These are phyloP conservation scores for Cymodocea nodosa DNA, from an alignment of 116 monocot genomes.

Conservation along the genomic window DNA sequence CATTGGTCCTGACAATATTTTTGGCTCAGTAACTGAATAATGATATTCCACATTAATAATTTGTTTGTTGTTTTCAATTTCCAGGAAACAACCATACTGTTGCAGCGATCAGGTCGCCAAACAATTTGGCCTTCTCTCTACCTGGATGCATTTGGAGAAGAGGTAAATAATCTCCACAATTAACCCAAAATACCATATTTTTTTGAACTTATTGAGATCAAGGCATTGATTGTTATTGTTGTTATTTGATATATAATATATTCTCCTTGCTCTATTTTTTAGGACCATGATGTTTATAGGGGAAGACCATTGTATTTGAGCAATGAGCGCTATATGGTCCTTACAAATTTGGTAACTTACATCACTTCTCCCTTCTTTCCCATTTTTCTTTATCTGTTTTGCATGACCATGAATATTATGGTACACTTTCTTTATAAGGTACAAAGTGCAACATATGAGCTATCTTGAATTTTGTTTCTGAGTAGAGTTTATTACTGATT, in stretches of 20 bases:
- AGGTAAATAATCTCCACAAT: slow-evolving; percentile 34
- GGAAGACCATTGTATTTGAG: slow-evolving; percentile 80
- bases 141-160: slow-evolving; percentile 96
- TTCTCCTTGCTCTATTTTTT: slow-evolving; percentile 1
- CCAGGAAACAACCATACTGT: slow-evolving; percentile 75
- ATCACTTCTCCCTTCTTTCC: neutral
- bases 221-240: no score
- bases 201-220: no score
- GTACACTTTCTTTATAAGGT: no score
- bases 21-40: no score
- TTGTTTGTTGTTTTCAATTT: slow-evolving; percentile 1
- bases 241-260: no score
- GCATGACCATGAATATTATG: no score
- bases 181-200: no score
- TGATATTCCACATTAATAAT: neutral
- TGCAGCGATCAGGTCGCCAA: slow-evolving; percentile 67
- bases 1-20: neutral
- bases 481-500: no score
- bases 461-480: no score
- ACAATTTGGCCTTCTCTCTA: slow-evolving; percentile 92
- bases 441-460: no score
- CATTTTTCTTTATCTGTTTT: neutral
- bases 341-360: slow-evolving; percentile 56
- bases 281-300: slow-evolving; percentile 68
- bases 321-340: slow-evolving; percentile 71